Base-by-base conservation (phyloP, 2,329 filamentous ascomycete species). In the Aspergillus floridensis region DNA sequence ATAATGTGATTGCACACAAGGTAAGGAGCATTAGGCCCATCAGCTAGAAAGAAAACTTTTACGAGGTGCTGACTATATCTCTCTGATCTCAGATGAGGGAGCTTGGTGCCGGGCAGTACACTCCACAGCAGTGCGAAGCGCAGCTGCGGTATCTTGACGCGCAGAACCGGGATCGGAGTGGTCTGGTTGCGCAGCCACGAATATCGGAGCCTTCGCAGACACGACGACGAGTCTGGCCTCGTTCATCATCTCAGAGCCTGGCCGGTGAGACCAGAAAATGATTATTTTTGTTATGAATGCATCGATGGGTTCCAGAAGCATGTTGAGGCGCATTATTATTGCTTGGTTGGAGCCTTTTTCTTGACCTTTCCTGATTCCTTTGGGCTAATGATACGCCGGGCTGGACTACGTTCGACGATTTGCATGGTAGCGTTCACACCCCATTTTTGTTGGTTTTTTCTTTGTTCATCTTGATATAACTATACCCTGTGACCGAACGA, bases 1-100 rank as follows among this genome's bases (percentile, higher is more conserved):
- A 72, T 61, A 68, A 68, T 12, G 72, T 74, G 51, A 73, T 77
- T 58, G 71, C 76, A 49, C 61, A 73, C 44, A 77, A 76, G 72
- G 76, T 77, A 61, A 59, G 64, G 21, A 24, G 11, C 16, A 47
- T 46, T 5, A 4, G 5, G 10, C 29, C 12, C 14, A 35, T 24
- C 24, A 29, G 4, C 26, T 31, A 26, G 29, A 35, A 4, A n/a
- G n/a, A 29, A 19, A 3, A 2, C 0, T n/a, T n/a, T n/a, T 44
- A 19, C 38, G 14, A 44, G 16, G 5, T 44, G 57, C 48, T 59
- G 46, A 57, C 54, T n/a, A 21, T 44, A 10, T 35, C 22, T 52
- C n/a, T 46, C 38, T 44, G 41, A 32, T 24, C 41, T n/a, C 46
- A 73, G 68, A 69, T 72, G 60, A 66, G 69, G 66, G 73, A 77